A percentile compares a stretch with the other conserved stretches of the same genome.
Conservation (phyloP, 352 stramenopile genomes). For the Globisporangium paddicum region DNA sequence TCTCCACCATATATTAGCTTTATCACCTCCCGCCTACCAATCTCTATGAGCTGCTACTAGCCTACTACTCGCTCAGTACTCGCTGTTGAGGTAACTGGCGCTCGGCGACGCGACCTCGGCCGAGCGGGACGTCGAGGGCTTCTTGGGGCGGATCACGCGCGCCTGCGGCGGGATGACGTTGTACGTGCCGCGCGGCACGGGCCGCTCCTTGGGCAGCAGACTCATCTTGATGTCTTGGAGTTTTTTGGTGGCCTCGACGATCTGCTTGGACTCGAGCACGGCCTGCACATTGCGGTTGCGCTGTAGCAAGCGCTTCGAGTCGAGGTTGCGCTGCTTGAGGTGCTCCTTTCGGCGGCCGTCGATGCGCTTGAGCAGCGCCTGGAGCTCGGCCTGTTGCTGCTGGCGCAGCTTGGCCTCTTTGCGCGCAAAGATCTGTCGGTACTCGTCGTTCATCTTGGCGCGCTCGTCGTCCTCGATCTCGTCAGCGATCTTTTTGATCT, state of each 20-base stretch:
- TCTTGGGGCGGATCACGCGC: conserved; percentile 67
- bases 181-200: conserved; percentile 38
- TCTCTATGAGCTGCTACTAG: not conserved
- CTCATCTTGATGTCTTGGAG: conserved; percentile 82
- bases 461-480: conserved; percentile 91
- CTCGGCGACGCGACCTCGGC: conserved; percentile 12
- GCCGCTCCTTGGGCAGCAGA: conserved; percentile 59
- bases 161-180: conserved; percentile 77
- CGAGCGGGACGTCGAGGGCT: conserved; percentile 37
- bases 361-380: conserved; percentile 93
- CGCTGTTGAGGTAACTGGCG: conserved; percentile 6
- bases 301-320: conserved; percentile 93
- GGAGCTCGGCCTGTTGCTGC: conserved; percentile 91
- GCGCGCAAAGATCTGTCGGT: conserved; percentile 65
- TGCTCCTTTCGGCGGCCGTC: conserved; percentile 93
- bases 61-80: conserved; percentile 2
- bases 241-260: conserved; percentile 63
- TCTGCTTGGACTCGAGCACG: conserved; percentile 93
- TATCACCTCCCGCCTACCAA: too few species aligned
- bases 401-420: conserved; percentile 90
- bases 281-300: conserved; percentile 94
- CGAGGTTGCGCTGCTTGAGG: conserved; percentile 89
- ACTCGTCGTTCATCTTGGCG: conserved; percentile 82
- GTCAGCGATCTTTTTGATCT: conserved; percentile 94
- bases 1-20: not conserved